Evolutionary conservation across 192 early-diverging fungal species (phyloP).

Genomic region (Coemansia sp.): DNA sequence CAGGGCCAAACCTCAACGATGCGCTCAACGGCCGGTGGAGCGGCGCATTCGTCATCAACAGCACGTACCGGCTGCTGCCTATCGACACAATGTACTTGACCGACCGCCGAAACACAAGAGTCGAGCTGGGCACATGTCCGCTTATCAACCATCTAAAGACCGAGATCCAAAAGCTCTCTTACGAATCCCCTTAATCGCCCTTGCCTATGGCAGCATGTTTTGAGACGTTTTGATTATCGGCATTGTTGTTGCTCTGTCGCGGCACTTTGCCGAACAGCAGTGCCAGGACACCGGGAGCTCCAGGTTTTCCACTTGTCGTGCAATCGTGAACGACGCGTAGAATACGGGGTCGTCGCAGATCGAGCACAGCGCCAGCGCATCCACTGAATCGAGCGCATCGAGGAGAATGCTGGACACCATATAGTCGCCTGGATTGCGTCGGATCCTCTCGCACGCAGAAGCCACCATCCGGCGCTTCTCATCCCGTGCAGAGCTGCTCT

Average conservation of each 20-base stretch:
- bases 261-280: slow-evolving; percentile 46
- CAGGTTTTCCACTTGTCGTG: slow-evolving; percentile 7
- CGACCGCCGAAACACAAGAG: slow-evolving; percentile 16
- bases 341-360: slow-evolving; percentile 29
- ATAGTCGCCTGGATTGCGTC: slow-evolving; percentile 22
- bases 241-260: slow-evolving; percentile 7
- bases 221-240: neutral
- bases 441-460: slow-evolving; percentile 26
- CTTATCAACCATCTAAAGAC: slow-evolving; percentile 25
- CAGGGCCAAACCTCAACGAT: slow-evolving; percentile 21
- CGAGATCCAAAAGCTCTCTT: slow-evolving; percentile 9
- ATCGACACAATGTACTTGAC: slow-evolving; percentile 47
- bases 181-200: neutral
- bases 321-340: slow-evolving; percentile 17
- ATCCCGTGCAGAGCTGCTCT: neutral
- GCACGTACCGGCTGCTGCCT: slow-evolving; percentile 23
- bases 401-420: slow-evolving; percentile 17
- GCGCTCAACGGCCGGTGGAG: slow-evolving; percentile 21
- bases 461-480: neutral
- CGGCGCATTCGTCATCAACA: slow-evolving; percentile 35
- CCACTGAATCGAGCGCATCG: slow-evolving; percentile 9
- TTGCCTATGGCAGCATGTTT: neutral
- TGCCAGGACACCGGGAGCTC: slow-evolving; percentile 36
- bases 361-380: slow-evolving; percentile 17
- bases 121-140: slow-evolving; percentile 30